Conservation (phyloP, 345 rosid species). For the Salix purpurea region DNA sequence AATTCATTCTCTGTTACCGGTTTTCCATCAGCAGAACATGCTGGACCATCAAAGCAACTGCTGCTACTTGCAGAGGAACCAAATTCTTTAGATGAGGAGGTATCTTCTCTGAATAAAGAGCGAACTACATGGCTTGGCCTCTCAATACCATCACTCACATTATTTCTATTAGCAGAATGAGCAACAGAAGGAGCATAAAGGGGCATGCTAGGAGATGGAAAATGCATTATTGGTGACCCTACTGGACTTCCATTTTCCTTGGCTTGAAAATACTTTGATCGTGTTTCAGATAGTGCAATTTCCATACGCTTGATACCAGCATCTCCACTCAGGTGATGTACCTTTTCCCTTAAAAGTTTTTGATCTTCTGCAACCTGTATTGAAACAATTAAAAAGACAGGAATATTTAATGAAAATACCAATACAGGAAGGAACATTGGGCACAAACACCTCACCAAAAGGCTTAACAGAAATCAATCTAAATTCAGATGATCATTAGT, state of each 20-base stretch:
- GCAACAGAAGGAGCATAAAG: slow-evolving; percentile 29
- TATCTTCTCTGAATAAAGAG: slow-evolving; percentile 65
- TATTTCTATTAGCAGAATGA: slow-evolving; percentile 23
- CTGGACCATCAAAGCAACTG: slow-evolving; percentile 24
- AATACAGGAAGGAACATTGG: neutral
- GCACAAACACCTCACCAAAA: neutral
- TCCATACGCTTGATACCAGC: slow-evolving; percentile 83
- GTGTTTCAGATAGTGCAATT: slow-evolving; percentile 60
- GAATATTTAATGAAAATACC: neutral
- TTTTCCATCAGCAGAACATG: slow-evolving; percentile 28
- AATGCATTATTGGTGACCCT: slow-evolving; percentile 43
- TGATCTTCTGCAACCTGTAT: slow-evolving; percentile 79
- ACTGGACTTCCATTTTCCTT: slow-evolving; percentile 57
- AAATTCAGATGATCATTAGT: neutral
- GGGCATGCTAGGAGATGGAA: slow-evolving; percentile 28
- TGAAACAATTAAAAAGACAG: neutral
- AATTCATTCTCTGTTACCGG: slow-evolving; percentile 60
- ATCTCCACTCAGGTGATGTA: slow-evolving; percentile 67
- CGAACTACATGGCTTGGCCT: slow-evolving; percentile 57
- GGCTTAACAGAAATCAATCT: neutral
- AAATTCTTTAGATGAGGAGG: slow-evolving; percentile 30
- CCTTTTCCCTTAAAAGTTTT: slow-evolving; percentile 75
- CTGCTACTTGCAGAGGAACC: slow-evolving; percentile 29
- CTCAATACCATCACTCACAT: slow-evolving; percentile 25
- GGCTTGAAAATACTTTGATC: slow-evolving; percentile 54